These are phyloP conservation scores for Boehmeria nivea DNA, from an alignment of 306 rosid genomes.

Conservation along the genomic window DNA sequence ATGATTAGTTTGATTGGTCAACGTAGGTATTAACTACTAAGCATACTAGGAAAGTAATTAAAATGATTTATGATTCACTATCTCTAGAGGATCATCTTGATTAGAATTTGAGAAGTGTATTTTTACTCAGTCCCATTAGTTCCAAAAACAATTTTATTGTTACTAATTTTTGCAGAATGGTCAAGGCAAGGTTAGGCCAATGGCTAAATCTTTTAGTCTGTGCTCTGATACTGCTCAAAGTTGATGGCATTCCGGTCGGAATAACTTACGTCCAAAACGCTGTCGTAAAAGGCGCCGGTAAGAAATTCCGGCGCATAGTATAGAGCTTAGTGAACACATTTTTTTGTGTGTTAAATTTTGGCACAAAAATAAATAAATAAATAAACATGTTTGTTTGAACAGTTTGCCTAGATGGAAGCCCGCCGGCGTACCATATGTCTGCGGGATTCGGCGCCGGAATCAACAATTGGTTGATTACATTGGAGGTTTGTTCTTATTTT, in stretches of 20 bases:
- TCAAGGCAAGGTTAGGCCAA: slow-evolving; percentile 24
- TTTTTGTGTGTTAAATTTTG: too few relatives aligned
- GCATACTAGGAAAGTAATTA: too few relatives aligned
- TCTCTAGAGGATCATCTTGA: too few relatives aligned
- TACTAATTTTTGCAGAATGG: slow-evolving; percentile 51
- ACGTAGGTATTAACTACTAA: too few relatives aligned
- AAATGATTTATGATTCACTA: too few relatives aligned
- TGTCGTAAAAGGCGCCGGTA: slow-evolving; percentile 83
- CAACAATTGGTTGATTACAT: slow-evolving; percentile 69
- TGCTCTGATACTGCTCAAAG: slow-evolving; percentile 33
- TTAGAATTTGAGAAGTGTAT: too few relatives aligned
- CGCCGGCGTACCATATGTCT: slow-evolving; percentile 85
- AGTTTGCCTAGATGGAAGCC: slow-evolving; percentile 97
- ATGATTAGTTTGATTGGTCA: too few relatives aligned
- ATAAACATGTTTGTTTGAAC: slow-evolving; percentile 9
- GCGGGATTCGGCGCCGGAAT: slow-evolving; percentile 73
- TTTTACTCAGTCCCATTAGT: too few relatives aligned
- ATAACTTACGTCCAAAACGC: slow-evolving; percentile 61
- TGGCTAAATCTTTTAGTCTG: slow-evolving; percentile 39
- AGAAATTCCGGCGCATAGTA: slow-evolving; percentile 17
- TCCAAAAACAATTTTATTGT: too few relatives aligned
- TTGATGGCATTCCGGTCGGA: slow-evolving; percentile 51
- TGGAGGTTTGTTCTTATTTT: slow-evolving; percentile 86
- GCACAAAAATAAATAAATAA: too few relatives aligned
- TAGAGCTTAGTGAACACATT: too few relatives aligned